Evolutionary conservation across 106 monocot species (phyloP).

Genomic region (Amphibolis antarctica): DNA sequence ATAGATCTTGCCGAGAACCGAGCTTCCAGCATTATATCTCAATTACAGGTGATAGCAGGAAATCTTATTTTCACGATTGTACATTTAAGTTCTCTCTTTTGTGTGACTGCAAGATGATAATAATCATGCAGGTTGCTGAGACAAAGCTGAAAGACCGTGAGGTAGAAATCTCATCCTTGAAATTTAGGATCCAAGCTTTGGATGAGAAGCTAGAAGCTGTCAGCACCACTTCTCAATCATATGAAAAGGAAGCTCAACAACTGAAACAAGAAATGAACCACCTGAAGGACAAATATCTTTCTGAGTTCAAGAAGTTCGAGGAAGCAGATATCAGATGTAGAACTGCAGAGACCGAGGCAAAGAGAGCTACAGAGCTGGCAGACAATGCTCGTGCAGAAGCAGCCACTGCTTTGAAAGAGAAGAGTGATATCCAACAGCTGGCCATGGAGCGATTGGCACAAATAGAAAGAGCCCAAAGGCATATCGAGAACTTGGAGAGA

Average conservation of each 20-base stretch:
- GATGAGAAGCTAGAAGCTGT: conserved; percentile 39
- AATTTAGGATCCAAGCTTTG: conserved; percentile 41
- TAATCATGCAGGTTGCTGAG: conserved; percentile 39
- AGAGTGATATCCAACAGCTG: conserved; percentile 55
- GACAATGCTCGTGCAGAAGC: conserved; percentile 61
- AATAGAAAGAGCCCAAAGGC: conserved; percentile 63
- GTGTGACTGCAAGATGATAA: background rate
- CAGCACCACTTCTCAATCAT: conserved; percentile 36
- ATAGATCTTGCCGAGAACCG: conserved; percentile 42
- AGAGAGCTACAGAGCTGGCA: conserved; percentile 57
- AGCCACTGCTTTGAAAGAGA: conserved; percentile 63
- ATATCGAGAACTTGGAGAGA: conserved; percentile 56
- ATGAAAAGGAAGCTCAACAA: conserved; percentile 50
- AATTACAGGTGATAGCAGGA: conserved; percentile 37
- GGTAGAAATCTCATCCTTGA: conserved; percentile 39
- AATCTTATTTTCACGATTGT: background rate
- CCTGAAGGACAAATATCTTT: conserved; percentile 64
- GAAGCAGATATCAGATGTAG: conserved; percentile 57
- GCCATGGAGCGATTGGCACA: conserved; percentile 65
- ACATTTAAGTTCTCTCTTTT: background rate
- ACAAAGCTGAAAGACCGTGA: conserved; percentile 45
- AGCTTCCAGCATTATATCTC: conserved; percentile 30
- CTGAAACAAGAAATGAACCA: conserved; percentile 82
- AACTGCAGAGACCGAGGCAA: conserved; percentile 70
- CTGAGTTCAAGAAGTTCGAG: conserved; percentile 71